These are phyloP conservation scores for Plenodomus lindquistii DNA, from an alignment of 2,329 filamentous ascomycete genomes.

Conservation along the genomic window DNA sequence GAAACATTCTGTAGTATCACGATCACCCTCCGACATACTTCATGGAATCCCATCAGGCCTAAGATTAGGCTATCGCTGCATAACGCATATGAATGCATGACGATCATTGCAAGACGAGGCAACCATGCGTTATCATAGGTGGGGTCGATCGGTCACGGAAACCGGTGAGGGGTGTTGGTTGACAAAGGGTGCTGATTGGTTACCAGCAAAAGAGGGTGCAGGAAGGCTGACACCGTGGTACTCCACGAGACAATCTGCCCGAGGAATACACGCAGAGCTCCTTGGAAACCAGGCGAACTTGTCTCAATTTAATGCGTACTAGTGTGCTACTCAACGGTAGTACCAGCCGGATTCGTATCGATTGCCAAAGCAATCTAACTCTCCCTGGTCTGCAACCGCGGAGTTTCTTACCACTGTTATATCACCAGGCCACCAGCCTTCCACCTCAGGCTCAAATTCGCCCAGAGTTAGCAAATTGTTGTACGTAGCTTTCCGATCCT, in stretches of 20 bases:
- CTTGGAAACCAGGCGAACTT: not conserved
- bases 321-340: constrained; percentile 48
- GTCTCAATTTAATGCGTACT: not conserved
- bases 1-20: too few species aligned
- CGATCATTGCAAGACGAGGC: too few species aligned
- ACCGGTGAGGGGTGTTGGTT: constrained; percentile 5
- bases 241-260: not conserved
- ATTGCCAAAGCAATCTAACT: constrained; percentile 57
- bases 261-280: too few species aligned
- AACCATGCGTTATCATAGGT: not conserved
- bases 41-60: too few species aligned
- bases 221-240: constrained; percentile 1
- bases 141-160: constrained; percentile 14
- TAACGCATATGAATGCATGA: too few species aligned
- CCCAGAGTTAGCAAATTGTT: constrained; percentile 41
- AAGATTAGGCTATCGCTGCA: too few species aligned
- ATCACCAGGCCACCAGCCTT: constrained; percentile 64
- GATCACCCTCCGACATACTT: too few species aligned
- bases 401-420: constrained; percentile 59
- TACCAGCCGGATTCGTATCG: constrained; percentile 57
- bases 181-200: constrained; percentile 13
- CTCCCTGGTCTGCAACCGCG: constrained; percentile 46
- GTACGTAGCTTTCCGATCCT: constrained; percentile 56
- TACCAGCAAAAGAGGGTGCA: constrained; percentile 4
- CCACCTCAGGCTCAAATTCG: constrained; percentile 45